A percentile compares a stretch with the other conserved stretches of the same genome.
phyloP scores from a whole-genome alignment of 441 rosid genomes.

The Euphorbia corollata region DNA sequence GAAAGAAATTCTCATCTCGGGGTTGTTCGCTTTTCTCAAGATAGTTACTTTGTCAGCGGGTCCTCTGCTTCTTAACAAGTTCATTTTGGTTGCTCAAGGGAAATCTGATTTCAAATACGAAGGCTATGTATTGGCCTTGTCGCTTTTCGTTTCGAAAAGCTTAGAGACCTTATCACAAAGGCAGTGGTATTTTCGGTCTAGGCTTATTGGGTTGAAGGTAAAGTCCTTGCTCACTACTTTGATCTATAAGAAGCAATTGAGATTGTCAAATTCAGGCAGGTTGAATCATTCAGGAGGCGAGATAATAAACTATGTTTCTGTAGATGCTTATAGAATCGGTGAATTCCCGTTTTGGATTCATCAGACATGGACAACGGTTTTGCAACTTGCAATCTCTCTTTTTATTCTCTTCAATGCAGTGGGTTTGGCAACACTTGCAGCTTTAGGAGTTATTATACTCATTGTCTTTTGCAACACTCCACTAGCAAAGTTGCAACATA shows the following conservation, averaged over 20 bases:
- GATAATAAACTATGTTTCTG: slow-evolving; percentile 83
- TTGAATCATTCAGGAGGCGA: slow-evolving; percentile 76
- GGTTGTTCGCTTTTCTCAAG: slow-evolving; percentile 78
- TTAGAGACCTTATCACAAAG: slow-evolving; percentile 80
- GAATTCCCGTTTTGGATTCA: slow-evolving; percentile 97
- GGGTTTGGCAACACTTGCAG: slow-evolving; percentile 79
- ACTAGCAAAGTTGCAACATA: slow-evolving; percentile 68
- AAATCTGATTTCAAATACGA: slow-evolving; percentile 53
- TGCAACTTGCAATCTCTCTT: slow-evolving; percentile 72
- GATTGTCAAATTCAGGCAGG: slow-evolving; percentile 67
- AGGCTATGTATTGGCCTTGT: slow-evolving; percentile 65
- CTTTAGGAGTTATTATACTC: slow-evolving; percentile 55
- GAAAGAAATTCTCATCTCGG: slow-evolving; percentile 66
- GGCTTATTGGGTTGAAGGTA: slow-evolving; percentile 72
- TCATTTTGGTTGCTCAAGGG: slow-evolving; percentile 87
- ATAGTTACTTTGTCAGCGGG: slow-evolving; percentile 68
- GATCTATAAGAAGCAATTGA: slow-evolving; percentile 75
- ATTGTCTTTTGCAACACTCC: slow-evolving; percentile 68
- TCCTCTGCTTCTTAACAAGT: slow-evolving; percentile 74
- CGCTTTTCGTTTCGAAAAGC: slow-evolving; percentile 53
- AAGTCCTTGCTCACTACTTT: slow-evolving; percentile 78
- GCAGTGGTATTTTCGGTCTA: slow-evolving; percentile 85
- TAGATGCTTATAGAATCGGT: slow-evolving; percentile 89
- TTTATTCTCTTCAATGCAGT: slow-evolving; percentile 70
- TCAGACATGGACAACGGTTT: slow-evolving; percentile 87